phyloP scores from a whole-genome alignment of 2,329 filamentous ascomycete species.

The Epichloe hybrida region DNA sequence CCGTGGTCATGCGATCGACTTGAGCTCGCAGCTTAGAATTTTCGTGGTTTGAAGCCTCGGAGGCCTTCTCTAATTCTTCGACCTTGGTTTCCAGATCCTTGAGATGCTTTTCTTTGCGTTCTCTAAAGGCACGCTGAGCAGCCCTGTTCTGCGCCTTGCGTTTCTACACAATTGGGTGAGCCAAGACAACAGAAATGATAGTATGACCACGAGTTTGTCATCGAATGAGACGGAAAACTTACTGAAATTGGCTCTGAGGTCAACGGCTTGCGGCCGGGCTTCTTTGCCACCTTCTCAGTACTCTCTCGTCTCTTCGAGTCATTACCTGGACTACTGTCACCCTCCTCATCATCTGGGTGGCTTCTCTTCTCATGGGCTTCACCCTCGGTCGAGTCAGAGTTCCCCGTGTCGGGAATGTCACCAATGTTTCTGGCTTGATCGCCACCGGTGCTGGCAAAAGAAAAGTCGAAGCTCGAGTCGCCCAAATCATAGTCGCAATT shows the following conservation, averaged over 20 bases:
- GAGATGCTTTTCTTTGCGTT: constrained; percentile 85
- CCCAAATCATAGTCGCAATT: constrained; percentile 64
- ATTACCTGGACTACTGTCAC: constrained; percentile 35
- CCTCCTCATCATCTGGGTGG: constrained; percentile 56
- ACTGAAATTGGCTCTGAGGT: constrained; percentile 93
- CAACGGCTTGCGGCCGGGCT: constrained; percentile 88
- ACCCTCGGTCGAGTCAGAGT: constrained; percentile 45
- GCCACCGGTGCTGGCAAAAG: constrained; percentile 22
- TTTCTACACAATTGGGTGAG: constrained; percentile 43
- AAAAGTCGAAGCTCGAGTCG: constrained; percentile 63
- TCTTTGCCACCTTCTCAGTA: constrained; percentile 80
- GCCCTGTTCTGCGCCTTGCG: constrained; percentile 92
- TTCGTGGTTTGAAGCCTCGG: constrained; percentile 70
- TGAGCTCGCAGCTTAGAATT: constrained; percentile 75
- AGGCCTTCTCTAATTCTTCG: constrained; percentile 65
- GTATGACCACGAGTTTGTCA: not conserved
- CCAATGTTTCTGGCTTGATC: constrained; percentile 60
- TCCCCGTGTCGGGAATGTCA: constrained; percentile 44
- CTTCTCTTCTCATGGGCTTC: constrained; percentile 55
- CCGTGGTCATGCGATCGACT: constrained; percentile 72
- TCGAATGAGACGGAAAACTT: constrained; percentile 29
- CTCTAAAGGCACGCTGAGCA: constrained; percentile 83
- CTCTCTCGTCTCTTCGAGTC: constrained; percentile 63
- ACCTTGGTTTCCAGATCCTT: constrained; percentile 74
- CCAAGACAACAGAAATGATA: not conserved